phyloP scores from a whole-genome alignment of 805 yeast species.

The Candida silvatica region DNA sequence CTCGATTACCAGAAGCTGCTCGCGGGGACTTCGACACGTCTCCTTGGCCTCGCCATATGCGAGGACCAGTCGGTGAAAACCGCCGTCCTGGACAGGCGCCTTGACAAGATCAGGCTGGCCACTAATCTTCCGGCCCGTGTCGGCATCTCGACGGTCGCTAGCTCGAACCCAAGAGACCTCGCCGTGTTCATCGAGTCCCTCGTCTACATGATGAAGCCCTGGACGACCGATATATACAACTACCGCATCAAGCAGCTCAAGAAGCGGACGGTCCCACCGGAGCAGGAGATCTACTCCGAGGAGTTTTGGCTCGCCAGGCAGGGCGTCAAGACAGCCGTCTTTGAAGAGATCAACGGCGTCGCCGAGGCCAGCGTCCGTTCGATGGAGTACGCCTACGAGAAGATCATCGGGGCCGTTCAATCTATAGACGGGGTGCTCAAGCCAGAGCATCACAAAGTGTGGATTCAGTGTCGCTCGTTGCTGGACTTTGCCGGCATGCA shows the following conservation, averaged over 20 bases:
- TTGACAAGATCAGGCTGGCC: slow-evolving; percentile 27
- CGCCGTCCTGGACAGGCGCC: slow-evolving; percentile 28
- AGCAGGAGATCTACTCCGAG: slow-evolving; percentile 8
- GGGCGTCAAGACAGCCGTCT: slow-evolving; percentile 39
- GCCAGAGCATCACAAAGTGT: slow-evolving; percentile 17
- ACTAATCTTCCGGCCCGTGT: slow-evolving; percentile 29
- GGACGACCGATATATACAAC: slow-evolving; percentile 36
- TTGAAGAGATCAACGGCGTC: slow-evolving; percentile 39
- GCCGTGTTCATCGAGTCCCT: slow-evolving; percentile 28
- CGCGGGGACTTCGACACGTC: too few species aligned
- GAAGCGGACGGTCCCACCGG: slow-evolving; percentile 24
- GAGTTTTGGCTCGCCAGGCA: slow-evolving; percentile 40
- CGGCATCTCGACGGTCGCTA: slow-evolving; percentile 1
- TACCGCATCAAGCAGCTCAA: slow-evolving; percentile 31
- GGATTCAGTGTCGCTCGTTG: slow-evolving; percentile 39
- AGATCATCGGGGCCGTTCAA: slow-evolving; percentile 32
- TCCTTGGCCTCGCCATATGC: too few species aligned
- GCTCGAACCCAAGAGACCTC: not conserved
- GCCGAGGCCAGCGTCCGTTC: slow-evolving; percentile 40
- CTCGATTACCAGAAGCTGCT: slow-evolving; percentile 17
- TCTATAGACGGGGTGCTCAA: slow-evolving; percentile 7
- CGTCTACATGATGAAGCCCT: slow-evolving; percentile 30
- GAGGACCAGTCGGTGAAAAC: slow-evolving; percentile 20
- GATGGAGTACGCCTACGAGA: slow-evolving; percentile 46
- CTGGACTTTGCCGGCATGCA: slow-evolving; percentile 57